Evolutionary conservation across 148 eudicot species (phyloP).

Genomic region (Fagopyrum homotropicum): DNA sequence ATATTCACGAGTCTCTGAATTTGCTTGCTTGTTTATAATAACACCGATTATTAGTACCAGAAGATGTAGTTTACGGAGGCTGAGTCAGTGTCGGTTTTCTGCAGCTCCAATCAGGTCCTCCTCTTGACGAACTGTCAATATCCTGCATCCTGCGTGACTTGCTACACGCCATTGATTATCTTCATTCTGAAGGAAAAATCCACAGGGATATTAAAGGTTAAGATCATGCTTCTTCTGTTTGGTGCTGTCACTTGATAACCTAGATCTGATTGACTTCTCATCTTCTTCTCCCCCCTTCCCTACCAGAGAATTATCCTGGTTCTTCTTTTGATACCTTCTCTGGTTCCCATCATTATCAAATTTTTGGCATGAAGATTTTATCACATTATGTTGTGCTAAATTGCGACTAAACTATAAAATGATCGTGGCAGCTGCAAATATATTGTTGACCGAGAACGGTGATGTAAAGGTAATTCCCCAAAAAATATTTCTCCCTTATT

Average conservation of each 20-base stretch:
- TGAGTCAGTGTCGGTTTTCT: constrained; percentile 22
- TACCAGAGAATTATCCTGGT: neutral
- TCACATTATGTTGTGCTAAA: neutral
- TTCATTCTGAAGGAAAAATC: constrained; percentile 91
- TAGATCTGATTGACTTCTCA: neutral
- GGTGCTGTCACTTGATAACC: neutral
- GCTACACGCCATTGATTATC: constrained; percentile 94
- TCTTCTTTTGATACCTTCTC: neutral
- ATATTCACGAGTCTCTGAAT: neutral
- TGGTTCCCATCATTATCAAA: neutral
- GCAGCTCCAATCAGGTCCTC: constrained; percentile 93
- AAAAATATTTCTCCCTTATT: neutral
- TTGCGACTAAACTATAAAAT: constrained; percentile 14
- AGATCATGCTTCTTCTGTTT: neutral
- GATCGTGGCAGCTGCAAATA: constrained; percentile 83
- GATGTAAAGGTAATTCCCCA: constrained; percentile 75
- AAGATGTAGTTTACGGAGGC: neutral
- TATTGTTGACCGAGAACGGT: constrained; percentile 87
- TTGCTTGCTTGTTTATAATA: neutral
- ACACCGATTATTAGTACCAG: neutral
- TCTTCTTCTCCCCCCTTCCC: neutral
- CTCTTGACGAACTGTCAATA: constrained; percentile 88
- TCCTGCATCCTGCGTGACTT: constrained; percentile 87
- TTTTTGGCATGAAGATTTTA: neutral
- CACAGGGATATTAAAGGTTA: constrained; percentile 96